Conservation (phyloP, 1,284 basidiomycete species). For the Leccinum fallax region DNA sequence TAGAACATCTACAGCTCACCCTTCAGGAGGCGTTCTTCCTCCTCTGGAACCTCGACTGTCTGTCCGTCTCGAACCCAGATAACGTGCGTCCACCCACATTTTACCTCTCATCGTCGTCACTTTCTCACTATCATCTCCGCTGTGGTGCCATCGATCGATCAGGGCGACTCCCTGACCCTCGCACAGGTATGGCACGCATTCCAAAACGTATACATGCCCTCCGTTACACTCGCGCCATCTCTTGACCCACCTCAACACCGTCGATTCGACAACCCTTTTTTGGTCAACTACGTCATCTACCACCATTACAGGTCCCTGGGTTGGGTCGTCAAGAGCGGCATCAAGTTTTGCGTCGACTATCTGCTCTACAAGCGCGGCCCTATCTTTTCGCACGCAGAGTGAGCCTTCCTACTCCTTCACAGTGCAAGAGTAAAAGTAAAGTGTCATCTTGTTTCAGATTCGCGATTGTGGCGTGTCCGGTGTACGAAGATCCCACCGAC, state of each 20-base stretch:
- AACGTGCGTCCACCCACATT: constrained; percentile 49
- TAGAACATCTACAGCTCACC: constrained; percentile 93
- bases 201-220: constrained; percentile 46
- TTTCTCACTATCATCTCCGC: constrained; percentile 9
- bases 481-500: constrained; percentile 84
- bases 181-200: constrained; percentile 63
- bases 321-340: constrained; percentile 96
- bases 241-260: constrained; percentile 36
- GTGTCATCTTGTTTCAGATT: constrained; percentile 60
- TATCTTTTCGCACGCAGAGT: constrained; percentile 96
- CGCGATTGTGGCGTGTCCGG: constrained; percentile 85
- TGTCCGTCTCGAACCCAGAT: constrained; percentile 69
- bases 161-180: constrained; percentile 56
- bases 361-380: constrained; percentile 94
- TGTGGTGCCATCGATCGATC: constrained; percentile 5
- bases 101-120: not conserved
- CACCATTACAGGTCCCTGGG: constrained; percentile 97
- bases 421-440: not conserved
- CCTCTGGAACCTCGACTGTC: constrained; percentile 80
- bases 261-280: constrained; percentile 87
- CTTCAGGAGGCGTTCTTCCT: constrained; percentile 94
- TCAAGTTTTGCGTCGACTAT: constrained; percentile 98
- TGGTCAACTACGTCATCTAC: constrained; percentile 89
- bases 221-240: constrained; percentile 35
- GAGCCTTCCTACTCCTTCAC: constrained; percentile 32